phyloP scores from a whole-genome alignment of 306 rosid species.

The Prunus armeniaca region DNA sequence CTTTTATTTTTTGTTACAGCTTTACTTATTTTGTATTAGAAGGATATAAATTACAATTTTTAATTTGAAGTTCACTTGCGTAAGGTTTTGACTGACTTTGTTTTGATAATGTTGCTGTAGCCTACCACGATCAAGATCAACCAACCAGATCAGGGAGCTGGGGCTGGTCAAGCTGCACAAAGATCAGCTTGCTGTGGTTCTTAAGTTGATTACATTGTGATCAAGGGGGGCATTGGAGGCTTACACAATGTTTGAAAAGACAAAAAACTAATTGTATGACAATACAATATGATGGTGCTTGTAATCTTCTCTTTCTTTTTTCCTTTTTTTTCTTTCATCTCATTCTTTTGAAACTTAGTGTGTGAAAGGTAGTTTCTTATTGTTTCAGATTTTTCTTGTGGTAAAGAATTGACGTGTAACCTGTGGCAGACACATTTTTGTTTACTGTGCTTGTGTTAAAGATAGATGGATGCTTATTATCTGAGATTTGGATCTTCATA shows the following conservation, averaged over 20 bases:
- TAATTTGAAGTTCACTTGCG: background rate
- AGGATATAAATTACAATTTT: background rate
- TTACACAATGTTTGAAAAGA: slow-evolving; percentile 21
- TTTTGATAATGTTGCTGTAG: slow-evolving; percentile 37
- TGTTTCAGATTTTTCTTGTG: slow-evolving; percentile 25
- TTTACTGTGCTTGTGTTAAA: slow-evolving; percentile 1
- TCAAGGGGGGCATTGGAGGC: slow-evolving; percentile 17
- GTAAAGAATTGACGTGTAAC: slow-evolving; percentile 22
- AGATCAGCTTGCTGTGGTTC: slow-evolving; percentile 82
- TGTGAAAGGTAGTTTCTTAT: slow-evolving; percentile 48
- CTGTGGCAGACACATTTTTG: slow-evolving; percentile 16
- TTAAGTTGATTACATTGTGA: slow-evolving; percentile 31
- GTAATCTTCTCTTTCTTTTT: slow-evolving; percentile 29
- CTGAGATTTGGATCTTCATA: background rate
- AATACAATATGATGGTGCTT: slow-evolving; percentile 43
- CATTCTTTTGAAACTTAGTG: slow-evolving; percentile 54
- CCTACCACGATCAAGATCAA: slow-evolving; percentile 69
- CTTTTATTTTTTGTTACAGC: background rate
- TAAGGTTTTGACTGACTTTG: slow-evolving; percentile 1
- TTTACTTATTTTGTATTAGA: background rate
- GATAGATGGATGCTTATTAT: background rate
- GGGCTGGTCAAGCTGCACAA: slow-evolving; percentile 50
- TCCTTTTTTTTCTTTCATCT: background rate
- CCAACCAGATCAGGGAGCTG: slow-evolving; percentile 54
- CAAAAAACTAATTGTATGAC: slow-evolving; percentile 45